phyloP scores from a whole-genome alignment of 225 moss, liverwort and hornwort species.

The Bryum argenteum region DNA sequence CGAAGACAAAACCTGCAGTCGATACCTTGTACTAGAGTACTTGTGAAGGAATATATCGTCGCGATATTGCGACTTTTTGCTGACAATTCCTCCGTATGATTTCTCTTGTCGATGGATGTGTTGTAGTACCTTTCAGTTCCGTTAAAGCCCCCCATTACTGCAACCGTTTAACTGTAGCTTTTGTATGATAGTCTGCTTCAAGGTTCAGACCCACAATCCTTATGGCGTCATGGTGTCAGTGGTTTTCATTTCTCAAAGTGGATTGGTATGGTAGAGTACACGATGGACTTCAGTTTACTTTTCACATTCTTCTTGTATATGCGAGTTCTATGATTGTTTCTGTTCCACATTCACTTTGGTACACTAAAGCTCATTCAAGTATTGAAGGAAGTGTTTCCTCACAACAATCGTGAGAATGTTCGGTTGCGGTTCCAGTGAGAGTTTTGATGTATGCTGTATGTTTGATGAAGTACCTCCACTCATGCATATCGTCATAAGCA shows the following conservation, averaged over 20 bases:
- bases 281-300: neutral
- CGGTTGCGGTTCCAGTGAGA: conserved; percentile 1
- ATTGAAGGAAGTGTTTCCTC: neutral
- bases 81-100: neutral
- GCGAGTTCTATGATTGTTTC: conserved; percentile 1
- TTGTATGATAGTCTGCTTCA: neutral
- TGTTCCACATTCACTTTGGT: conserved; percentile 1
- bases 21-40: conserved; percentile 8
- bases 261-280: neutral
- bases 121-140: conserved; percentile 7
- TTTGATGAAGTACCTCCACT: neutral
- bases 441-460: conserved; percentile 9
- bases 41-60: neutral
- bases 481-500: neutral
- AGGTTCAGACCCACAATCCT: conserved; percentile 1
- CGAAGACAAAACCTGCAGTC: conserved; percentile 14
- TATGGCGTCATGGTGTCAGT: neutral
- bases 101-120: conserved; percentile 4
- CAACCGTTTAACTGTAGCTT: conserved; percentile 5
- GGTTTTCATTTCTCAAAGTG: neutral
- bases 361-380: neutral
- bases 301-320: neutral
- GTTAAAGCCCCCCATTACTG: neutral
- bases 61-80: conserved; percentile 2
- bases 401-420: neutral